Evolutionary conservation across 495 filamentous ascomycete species (phyloP), one percentile per base, ranked within the genome.

Genomic region (Stereocaulon alpinum): DNA sequence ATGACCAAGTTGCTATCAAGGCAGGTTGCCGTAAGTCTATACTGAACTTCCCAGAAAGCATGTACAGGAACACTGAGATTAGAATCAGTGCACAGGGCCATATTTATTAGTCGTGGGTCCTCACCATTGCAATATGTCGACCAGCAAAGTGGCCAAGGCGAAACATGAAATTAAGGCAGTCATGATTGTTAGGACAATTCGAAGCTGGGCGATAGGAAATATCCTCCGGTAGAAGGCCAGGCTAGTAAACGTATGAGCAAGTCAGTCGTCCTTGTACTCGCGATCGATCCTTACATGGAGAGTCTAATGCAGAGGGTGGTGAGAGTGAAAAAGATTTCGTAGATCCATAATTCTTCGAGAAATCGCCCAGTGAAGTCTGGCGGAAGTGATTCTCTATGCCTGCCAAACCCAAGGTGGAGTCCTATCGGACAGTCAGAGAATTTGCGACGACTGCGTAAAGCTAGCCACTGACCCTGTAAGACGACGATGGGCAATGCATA

Each of bases 181-280:
- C 11, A 58, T 54, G 11, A 56, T 45, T 6, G 56, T 10, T 0
- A 65, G 52, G 9, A 65, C 29, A 20, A 54, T 30, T 29, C 32
- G 20, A 12, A 65, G 40, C 34, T 55, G 55, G 5, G 32, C 50
- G 27, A 65, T 37, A 9, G 55, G 49, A 32, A 65, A 65, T 32
- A 65, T 65, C 6, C 63, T 40, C 7, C 51, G 59, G 15, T 65
- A 65, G 32, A 65, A 65, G 0, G 60, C 55, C 1, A 65, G 49
- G 20, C 18, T 34, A 20, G 15, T 7, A 4, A 29, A 6, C 6
- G 17, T 3, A 27, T 34, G 11, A 15, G 48, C 3, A 3, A 18
- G 29, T 9, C 12, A 18, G 29, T 9, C 12, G 11, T 29, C 12
- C 9, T n/a, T 17, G 40, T 20, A 12, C 1, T 12, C 1, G 22